These are phyloP conservation scores for Helicosporidium sp. DNA, from an alignment of 139 green algal genomes.

Conservation along the genomic window DNA sequence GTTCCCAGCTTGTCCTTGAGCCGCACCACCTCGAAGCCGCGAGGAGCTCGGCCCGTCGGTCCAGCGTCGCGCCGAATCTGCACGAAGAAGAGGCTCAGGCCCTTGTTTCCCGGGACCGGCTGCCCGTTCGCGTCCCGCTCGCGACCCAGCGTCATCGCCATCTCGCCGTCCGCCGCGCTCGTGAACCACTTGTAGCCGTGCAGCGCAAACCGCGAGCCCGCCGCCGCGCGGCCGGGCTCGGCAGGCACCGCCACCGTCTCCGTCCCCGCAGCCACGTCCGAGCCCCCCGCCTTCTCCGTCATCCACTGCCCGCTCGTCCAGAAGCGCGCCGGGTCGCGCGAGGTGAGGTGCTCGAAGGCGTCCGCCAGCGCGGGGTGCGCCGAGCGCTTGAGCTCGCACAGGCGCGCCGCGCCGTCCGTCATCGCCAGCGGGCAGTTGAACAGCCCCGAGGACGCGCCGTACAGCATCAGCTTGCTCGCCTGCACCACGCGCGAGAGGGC, in stretches of 20 bases:
- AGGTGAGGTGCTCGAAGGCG: constrained; percentile 2
- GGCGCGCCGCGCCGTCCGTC: constrained; percentile 7
- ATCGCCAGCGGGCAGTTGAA: constrained; percentile 15
- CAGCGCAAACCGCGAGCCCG: constrained; percentile 7
- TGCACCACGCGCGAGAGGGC: constrained; percentile 2
- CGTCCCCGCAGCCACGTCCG: constrained; percentile 3
- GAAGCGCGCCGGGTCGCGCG: constrained; percentile 2
- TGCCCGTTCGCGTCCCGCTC: not conserved
- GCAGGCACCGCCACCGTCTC: constrained; percentile 2
- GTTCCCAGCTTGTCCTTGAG: constrained; percentile 17
- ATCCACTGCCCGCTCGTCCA: constrained; percentile 14
- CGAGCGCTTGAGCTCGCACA: constrained; percentile 2
- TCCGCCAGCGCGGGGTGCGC: constrained; percentile 1
- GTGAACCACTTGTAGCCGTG: constrained; percentile 14
- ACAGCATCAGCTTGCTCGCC: constrained; percentile 10
- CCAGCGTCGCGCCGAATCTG: constrained; percentile 1
- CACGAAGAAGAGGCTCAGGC: constrained; percentile 7
- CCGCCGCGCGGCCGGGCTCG: not conserved
- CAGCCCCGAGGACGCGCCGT: constrained; percentile 6
- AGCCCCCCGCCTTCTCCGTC: constrained; percentile 6
- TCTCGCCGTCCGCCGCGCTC: constrained; percentile 7
- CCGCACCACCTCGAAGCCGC: constrained; percentile 11
- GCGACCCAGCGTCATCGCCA: constrained; percentile 3
- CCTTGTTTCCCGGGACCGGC: not conserved
- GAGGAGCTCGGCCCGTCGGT: no score